Base-by-base conservation (phyloP, 2,329 filamentous ascomycete species). In the Aschersonia sp. region DNA sequence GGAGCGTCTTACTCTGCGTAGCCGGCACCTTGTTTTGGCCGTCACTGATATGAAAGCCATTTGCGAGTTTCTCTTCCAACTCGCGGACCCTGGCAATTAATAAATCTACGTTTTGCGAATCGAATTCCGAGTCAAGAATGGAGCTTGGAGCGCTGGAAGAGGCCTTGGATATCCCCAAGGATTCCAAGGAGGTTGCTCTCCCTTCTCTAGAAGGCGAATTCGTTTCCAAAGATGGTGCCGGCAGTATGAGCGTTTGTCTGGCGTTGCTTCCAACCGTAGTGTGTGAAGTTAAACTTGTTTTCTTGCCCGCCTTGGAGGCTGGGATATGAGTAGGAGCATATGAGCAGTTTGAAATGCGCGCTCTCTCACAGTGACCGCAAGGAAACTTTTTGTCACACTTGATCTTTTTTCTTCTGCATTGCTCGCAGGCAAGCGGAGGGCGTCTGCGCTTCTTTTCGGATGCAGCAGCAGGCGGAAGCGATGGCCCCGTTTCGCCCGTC, bases 401-500 rank as follows among this genome's bases (percentile, higher is more conserved):
- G 50, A 82, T 73, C 59, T 83, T 83, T 41, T 77, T 74, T 48
- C 63, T 70, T 42, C 78, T 68, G 55, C 79, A 83, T 42, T 76
- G 66, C 53, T 69, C 63, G 57, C 77, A 81, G 1, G 77, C 76
- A 33, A 71, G 59, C 4, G 68, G 60, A 35, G 65, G 66, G 14
- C 64, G 60, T 46, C 65, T 60, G 8, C 65, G 58, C 49, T 66
- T 67, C 62, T 66, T 67, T 44, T 59, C 55, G 29, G 54, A 29
- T 7, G 32, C 12, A 6, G 14, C 14, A 22, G 40, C 43, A 3
- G 49, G 43, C 30, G 39, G 31, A 43, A 30, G 14, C 37, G 4
- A 10, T 11, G 31, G 14, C 29, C 9, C 46, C 12, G 30, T 12
- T 30, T 35, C 43, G 9, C 33, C 11, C 40, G 42, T 40, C 31